These are phyloP conservation scores for Cephaloascus albidus DNA, from an alignment of 805 yeast genomes.

Conservation along the genomic window DNA sequence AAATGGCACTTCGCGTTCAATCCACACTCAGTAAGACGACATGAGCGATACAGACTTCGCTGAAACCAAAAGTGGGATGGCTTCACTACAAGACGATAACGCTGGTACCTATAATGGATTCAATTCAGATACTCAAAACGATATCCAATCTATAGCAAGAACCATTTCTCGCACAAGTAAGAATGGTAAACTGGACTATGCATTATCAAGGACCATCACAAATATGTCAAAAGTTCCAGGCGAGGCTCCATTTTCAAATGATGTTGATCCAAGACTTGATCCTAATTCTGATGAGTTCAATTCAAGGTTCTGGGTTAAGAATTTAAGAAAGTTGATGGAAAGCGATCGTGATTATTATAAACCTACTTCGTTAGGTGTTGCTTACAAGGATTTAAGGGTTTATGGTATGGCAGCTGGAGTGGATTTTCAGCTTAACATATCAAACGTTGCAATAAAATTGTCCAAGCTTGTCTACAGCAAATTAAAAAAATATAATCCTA, in stretches of 20 bases:
- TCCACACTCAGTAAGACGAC: too few relatives aligned
- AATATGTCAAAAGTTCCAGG: conserved; percentile 45
- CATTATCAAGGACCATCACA: not conserved
- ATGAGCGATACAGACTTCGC: too few relatives aligned
- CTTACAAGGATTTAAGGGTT: conserved; percentile 49
- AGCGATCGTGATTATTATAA: conserved; percentile 55
- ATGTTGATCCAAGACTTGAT: conserved; percentile 32
- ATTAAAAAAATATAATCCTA: not conserved
- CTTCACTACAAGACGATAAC: too few relatives aligned
- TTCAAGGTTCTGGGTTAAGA: conserved; percentile 60
- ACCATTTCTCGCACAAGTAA: not conserved
- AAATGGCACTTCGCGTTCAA: too few relatives aligned
- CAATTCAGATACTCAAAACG: not conserved
- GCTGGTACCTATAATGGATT: not conserved
- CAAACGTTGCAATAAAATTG: conserved; percentile 28
- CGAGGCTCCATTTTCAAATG: conserved; percentile 21
- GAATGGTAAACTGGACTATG: too few relatives aligned
- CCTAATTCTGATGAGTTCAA: conserved; percentile 52
- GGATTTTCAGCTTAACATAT: conserved; percentile 54
- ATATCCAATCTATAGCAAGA: not conserved
- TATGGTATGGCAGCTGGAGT: conserved; percentile 60
- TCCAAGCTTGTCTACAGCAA: not conserved
- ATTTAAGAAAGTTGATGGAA: conserved; percentile 41
- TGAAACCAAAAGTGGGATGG: too few relatives aligned
- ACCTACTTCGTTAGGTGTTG: conserved; percentile 50